Evolutionary conservation across 495 filamentous ascomycete genomes (phyloP), one percentile per base, ranked within the genome.

Genomic region (Aspergillus affinis): DNA sequence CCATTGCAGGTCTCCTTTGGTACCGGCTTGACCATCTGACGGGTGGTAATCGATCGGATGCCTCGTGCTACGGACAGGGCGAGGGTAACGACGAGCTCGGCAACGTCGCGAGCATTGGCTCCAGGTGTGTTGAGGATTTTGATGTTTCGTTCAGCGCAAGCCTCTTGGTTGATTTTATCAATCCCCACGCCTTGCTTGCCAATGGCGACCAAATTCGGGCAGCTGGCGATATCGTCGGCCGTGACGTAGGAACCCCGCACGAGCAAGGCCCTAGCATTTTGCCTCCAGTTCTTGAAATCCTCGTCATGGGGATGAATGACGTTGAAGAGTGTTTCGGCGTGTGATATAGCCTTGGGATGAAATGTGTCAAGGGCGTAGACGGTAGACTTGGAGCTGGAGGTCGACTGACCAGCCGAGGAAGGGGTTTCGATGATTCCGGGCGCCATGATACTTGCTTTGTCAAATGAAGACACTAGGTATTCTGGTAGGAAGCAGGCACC

Each of bases 101-200:
- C 74, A 19, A 75, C 74, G 32, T 70, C 63, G 19, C 67, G 63
- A 10, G 69, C 64, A 52, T 77, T 77, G 7, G 79, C 80, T 17
- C 74, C 77, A 15, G 82, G 82, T 0, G 78, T 78, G 67, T 84
- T 82, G 45, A 67, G 69, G 7, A 86, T 76, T 3, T 67, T 68
- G 54, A 86, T 75, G 0, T 78, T 76, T 3, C 77, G 72, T 41
- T 75, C 71, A 9, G 63, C 58, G 62, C 78, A 81, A 1, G 82
- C 82, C 0, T 65, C 69, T 19, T 82, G 72, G 62, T 85, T 79
- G 27, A 85, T 77, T 19, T 70, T 67, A 64, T 86, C 81, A 20
- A 78, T 78, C 7, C 84, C 84, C 4, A 82, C 81, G 10, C 74
- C 74, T 27, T 77, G 74, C 65, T 77, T 77, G 23, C 69, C 69